Percentiles rank a stretch among this genome's conserved stretches.
These are phyloP conservation scores for Exophiala xenobiotica DNA, from an alignment of 2,329 filamentous ascomycete genomes.

Conservation along the genomic window DNA sequence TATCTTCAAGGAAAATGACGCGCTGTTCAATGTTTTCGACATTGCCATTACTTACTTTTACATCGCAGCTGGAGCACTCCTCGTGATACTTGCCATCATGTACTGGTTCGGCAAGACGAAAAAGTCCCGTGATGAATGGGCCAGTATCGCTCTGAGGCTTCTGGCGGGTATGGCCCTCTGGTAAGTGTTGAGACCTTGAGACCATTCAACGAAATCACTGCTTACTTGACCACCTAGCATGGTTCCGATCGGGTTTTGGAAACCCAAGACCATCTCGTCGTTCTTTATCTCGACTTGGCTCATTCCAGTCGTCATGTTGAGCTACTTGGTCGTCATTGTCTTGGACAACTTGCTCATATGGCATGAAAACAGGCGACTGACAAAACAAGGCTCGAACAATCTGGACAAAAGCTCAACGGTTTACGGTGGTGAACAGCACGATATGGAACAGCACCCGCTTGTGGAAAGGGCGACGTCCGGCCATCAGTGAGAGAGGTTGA, in stretches of 20 bases:
- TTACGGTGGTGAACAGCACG: too few species aligned
- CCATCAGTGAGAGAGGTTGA: too few species aligned
- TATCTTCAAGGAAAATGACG: too few species aligned
- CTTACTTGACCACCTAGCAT: too few species aligned
- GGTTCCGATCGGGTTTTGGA: too few species aligned
- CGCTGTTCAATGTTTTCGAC: neutral
- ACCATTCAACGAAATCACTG: too few species aligned
- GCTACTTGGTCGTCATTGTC: conserved; percentile 7
- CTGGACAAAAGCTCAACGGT: too few species aligned
- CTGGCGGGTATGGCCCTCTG: conserved; percentile 2
- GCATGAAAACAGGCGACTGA: too few species aligned
- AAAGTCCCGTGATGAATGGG: conserved; percentile 22
- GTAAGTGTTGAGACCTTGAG: neutral
- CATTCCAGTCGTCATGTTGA: conserved; percentile 4
- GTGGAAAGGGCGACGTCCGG: too few species aligned
- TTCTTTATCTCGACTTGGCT: conserved; percentile 3
- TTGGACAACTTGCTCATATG: conserved; percentile 12
- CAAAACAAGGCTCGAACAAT: too few species aligned
- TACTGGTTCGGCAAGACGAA: conserved; percentile 29
- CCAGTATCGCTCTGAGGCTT: neutral
- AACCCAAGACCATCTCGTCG: too few species aligned
- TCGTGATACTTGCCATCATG: conserved; percentile 13
- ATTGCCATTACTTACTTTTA: conserved; percentile 15
- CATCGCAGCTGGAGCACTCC: conserved; percentile 10
- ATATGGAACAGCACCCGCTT: too few species aligned